A percentile compares a stretch with the other conserved stretches of the same genome.
Conservation (phyloP, 148 eudicot genomes). For the Fagopyrum esculentum region DNA sequence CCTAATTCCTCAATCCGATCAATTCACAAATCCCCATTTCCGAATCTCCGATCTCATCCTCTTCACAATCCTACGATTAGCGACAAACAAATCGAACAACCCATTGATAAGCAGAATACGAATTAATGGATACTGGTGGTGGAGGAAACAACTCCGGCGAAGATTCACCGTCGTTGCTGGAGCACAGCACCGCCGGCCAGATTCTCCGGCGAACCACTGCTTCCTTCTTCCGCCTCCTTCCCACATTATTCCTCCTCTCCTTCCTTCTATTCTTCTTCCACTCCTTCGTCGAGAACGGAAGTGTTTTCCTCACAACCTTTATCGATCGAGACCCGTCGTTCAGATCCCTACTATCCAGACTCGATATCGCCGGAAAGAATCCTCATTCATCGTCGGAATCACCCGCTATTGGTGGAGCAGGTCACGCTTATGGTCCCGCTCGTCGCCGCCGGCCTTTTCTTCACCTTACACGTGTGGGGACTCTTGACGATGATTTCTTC, state of each 20-base stretch:
- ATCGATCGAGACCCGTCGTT: constrained; percentile 65
- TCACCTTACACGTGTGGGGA: constrained; percentile 78
- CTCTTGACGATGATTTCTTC: constrained; percentile 81
- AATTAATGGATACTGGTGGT: constrained; percentile 4
- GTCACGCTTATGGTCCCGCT: constrained; percentile 11
- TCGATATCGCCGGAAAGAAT: constrained; percentile 32
- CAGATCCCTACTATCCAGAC: constrained; percentile 53
- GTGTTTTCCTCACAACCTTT: constrained; percentile 48
- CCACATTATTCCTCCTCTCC: constrained; percentile 47
- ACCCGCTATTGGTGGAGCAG: neutral
- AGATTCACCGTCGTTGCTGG: constrained; percentile 26
- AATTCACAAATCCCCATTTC: neutral
- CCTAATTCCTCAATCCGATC: constrained; percentile 10
- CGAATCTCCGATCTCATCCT: neutral
- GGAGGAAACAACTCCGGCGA: constrained; percentile 15
- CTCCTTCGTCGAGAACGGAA: constrained; percentile 51
- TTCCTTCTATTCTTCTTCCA: constrained; percentile 71
- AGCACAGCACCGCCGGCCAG: constrained; percentile 34
- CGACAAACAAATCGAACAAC: neutral
- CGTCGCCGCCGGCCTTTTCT: constrained; percentile 55
- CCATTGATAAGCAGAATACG: neutral
- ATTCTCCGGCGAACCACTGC: constrained; percentile 34
- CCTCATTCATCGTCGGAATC: constrained; percentile 9
- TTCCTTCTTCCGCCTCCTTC: constrained; percentile 39
- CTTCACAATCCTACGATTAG: neutral